phyloP scores from a whole-genome alignment of 192 early-diverging fungal genomes.

The Entophlyctis helioformis region DNA sequence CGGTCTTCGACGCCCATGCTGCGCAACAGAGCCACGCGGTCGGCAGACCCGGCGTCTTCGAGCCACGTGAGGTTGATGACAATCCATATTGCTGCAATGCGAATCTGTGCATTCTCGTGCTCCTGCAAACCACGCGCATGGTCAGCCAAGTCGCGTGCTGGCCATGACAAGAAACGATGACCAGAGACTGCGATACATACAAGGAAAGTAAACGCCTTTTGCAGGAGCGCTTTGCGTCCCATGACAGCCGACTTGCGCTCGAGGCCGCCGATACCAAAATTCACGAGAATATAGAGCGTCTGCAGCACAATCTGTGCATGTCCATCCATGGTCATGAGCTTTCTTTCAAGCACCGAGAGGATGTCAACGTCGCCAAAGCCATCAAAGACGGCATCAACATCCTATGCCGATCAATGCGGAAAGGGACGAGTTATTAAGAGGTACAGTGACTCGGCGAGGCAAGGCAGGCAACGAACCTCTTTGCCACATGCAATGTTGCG shows the following conservation, averaged over 20 bases:
- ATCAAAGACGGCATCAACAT: constrained; percentile 56
- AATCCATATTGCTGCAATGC: constrained; percentile 56
- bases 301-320: constrained; percentile 15
- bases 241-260: constrained; percentile 53
- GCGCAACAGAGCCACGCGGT: constrained; percentile 34
- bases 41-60: constrained; percentile 33
- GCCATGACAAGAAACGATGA: constrained; percentile 19
- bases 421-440: neutral
- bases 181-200: constrained; percentile 4
- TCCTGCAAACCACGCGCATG: constrained; percentile 9
- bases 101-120: constrained; percentile 43
- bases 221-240: constrained; percentile 16
- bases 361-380: constrained; percentile 52
- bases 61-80: constrained; percentile 65
- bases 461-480: neutral
- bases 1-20: constrained; percentile 45
- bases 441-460: neutral
- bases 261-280: constrained; percentile 54
- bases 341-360: constrained; percentile 51
- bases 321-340: constrained; percentile 18
- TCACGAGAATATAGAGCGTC: constrained; percentile 59
- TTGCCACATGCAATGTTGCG: constrained; percentile 58
- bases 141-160: neutral
- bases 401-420: constrained; percentile 12
- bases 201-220: constrained; percentile 16